These are phyloP conservation scores for Hortaea sp. DNA, from an alignment of 2,329 filamentous ascomycete species.

Conservation along the genomic window DNA sequence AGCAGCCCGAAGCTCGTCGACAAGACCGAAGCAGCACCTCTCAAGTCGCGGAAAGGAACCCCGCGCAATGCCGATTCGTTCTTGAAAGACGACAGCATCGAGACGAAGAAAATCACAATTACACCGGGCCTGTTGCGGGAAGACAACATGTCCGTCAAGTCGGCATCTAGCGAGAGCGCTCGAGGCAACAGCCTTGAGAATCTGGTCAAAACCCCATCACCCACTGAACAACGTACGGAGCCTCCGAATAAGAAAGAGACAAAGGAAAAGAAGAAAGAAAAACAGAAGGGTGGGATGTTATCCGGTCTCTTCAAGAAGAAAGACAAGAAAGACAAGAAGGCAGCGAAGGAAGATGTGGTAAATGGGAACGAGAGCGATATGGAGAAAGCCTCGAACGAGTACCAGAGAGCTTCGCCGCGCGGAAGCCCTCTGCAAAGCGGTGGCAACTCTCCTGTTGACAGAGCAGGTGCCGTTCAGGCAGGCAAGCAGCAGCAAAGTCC, in stretches of 20 bases:
- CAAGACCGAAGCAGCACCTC: slow-evolving; percentile 27
- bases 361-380: slow-evolving; percentile 15
- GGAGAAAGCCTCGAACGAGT: slow-evolving; percentile 23
- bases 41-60: slow-evolving; percentile 70
- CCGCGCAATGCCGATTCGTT: slow-evolving; percentile 91
- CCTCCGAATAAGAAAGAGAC: slow-evolving; percentile 63
- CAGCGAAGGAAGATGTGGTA: slow-evolving; percentile 32
- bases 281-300: slow-evolving; percentile 62
- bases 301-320: slow-evolving; percentile 60
- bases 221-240: slow-evolving; percentile 41
- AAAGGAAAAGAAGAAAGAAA: slow-evolving; percentile 67
- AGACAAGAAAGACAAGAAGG: slow-evolving; percentile 53
- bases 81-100: slow-evolving; percentile 89
- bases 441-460: slow-evolving; percentile 15
- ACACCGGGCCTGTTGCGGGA: slow-evolving; percentile 88
- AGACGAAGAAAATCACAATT: slow-evolving; percentile 94
- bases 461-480: background rate
- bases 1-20: slow-evolving; percentile 24
- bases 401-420: slow-evolving; percentile 13
- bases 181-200: slow-evolving; percentile 61
- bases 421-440: slow-evolving; percentile 13
- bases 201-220: slow-evolving; percentile 57
- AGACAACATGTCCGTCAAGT: slow-evolving; percentile 42
- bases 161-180: slow-evolving; percentile 34
- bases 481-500: background rate